Evolutionary conservation across 2,329 filamentous ascomycete species (phyloP).

Genomic region (Aspergillus tamarii): DNA sequence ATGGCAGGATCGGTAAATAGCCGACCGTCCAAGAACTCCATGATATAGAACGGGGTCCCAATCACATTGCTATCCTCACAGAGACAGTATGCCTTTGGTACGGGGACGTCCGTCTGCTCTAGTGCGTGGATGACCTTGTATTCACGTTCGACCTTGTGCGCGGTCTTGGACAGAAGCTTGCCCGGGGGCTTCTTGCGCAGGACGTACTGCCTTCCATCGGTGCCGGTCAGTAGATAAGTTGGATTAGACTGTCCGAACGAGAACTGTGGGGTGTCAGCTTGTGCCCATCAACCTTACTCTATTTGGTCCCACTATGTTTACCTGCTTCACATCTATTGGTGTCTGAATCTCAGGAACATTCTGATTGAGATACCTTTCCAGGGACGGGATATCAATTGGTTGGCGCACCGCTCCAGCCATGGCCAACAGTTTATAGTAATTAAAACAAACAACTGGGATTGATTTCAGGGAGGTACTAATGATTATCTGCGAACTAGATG

Average conservation of each 20-base stretch:
- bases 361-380: constrained; percentile 76
- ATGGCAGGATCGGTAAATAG: constrained; percentile 90
- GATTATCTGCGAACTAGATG: not conserved
- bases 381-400: constrained; percentile 78
- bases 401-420: constrained; percentile 91
- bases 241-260: constrained; percentile 97
- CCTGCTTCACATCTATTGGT: constrained; percentile 88
- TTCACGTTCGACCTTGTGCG: constrained; percentile 95
- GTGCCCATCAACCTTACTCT: not conserved
- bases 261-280: constrained; percentile 62
- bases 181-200: constrained; percentile 99
- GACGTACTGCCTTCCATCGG: constrained; percentile 73
- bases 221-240: constrained; percentile 85
- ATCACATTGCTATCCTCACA: constrained; percentile 81
- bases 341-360: constrained; percentile 83
- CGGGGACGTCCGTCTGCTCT: constrained; percentile 76
- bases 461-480: not conserved
- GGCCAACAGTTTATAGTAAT: constrained; percentile 14
- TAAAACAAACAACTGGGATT: not conserved
- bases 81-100: constrained; percentile 79
- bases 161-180: constrained; percentile 86
- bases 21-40: constrained; percentile 91
- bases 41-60: constrained; percentile 94
- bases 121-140: constrained; percentile 88
- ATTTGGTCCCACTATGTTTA: constrained; percentile 42